phyloP scores from a whole-genome alignment of 164 flowering plant genomes.

The Vitis rupestris region DNA sequence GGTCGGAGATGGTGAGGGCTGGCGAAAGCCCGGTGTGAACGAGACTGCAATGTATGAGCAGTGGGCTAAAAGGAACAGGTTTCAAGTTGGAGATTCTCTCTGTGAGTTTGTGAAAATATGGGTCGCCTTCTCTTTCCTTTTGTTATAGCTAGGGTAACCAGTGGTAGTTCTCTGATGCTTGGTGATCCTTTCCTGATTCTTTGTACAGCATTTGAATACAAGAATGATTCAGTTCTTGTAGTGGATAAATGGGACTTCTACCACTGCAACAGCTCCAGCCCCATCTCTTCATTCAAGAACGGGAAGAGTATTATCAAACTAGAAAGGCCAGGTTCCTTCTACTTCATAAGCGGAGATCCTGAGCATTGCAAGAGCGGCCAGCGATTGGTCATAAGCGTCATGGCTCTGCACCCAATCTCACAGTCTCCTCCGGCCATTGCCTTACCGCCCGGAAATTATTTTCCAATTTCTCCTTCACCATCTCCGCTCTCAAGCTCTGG shows the following conservation, averaged over 20 bases:
- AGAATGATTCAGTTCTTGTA: constrained; percentile 56
- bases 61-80: constrained; percentile 55
- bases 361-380: constrained; percentile 60
- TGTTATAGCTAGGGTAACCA: not conserved
- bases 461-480: constrained; percentile 11
- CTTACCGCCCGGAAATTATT: constrained; percentile 15
- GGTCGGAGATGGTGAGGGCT: constrained; percentile 50
- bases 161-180: too few relatives aligned
- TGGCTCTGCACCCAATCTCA: constrained; percentile 26
- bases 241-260: constrained; percentile 70
- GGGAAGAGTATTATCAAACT: constrained; percentile 45
- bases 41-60: constrained; percentile 32
- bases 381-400: constrained; percentile 45
- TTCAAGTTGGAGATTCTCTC: constrained; percentile 61
- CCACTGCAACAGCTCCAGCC: constrained; percentile 53
- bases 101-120: constrained; percentile 32
- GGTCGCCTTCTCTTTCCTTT: not conserved
- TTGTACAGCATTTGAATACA: constrained; percentile 53
- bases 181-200: not conserved
- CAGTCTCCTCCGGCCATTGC: constrained; percentile 30
- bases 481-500: constrained; percentile 17
- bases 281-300: constrained; percentile 35
- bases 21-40: constrained; percentile 40
- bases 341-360: constrained; percentile 53
- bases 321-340: constrained; percentile 42